Conservation (phyloP, 2,329 filamentous ascomycete genomes). For the Beauveria australis region DNA sequence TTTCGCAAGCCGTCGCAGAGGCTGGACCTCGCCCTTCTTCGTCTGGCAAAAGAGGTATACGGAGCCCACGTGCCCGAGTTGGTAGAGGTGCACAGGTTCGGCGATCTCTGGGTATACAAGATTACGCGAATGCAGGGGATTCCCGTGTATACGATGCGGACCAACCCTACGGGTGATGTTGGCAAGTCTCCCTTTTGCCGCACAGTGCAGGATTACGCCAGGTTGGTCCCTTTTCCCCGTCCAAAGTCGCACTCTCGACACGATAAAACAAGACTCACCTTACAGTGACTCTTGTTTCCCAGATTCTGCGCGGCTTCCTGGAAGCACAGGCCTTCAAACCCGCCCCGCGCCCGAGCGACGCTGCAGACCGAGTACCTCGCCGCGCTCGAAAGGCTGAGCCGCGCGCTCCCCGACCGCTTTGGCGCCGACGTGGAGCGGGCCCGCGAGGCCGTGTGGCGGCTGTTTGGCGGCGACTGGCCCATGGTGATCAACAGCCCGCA, state of each 20-base stretch:
- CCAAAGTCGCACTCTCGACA: not conserved
- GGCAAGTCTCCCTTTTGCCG: not conserved
- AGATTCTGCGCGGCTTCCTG: not conserved
- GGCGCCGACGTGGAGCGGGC: not conserved
- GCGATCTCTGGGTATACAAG: not conserved
- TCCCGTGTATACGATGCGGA: not conserved
- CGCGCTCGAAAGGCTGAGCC: not conserved
- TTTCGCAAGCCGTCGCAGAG: not conserved
- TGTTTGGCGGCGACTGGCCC: not conserved
- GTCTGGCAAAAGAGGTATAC: not conserved
- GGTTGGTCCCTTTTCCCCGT: not conserved
- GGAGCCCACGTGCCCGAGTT: not conserved
- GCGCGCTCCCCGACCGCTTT: not conserved
- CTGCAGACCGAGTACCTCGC: not conserved
- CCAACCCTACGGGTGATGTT: not conserved
- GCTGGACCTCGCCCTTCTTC: not conserved
- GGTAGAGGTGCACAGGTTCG: not conserved
- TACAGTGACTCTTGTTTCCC: not conserved
- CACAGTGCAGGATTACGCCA: not conserved
- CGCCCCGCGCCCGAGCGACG: not conserved
- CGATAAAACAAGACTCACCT: not conserved
- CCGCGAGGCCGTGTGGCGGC: not conserved
- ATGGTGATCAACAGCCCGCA: not conserved
- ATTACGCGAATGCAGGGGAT: not conserved
- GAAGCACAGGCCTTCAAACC: not conserved